These are phyloP conservation scores for Trichodelitschia bisporula DNA, from an alignment of 495 filamentous ascomycete genomes.

Conservation along the genomic window DNA sequence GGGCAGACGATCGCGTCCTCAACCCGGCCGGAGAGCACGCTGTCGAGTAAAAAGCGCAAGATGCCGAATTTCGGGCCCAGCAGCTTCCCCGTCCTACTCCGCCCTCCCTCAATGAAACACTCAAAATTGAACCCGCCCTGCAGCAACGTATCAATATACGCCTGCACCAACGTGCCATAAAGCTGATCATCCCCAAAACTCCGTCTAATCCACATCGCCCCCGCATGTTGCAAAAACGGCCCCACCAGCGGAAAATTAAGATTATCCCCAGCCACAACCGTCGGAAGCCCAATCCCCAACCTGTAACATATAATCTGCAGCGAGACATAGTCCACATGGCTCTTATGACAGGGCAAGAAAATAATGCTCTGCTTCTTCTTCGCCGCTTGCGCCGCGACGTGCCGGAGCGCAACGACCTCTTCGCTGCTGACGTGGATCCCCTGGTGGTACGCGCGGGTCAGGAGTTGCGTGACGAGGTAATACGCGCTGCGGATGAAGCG, in stretches of 20 bases:
- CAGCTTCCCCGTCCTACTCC: constrained; percentile 81
- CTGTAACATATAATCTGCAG: constrained; percentile 88
- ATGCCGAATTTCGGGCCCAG: constrained; percentile 93
- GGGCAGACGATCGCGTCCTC: constrained; percentile 81
- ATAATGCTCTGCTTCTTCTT: constrained; percentile 84
- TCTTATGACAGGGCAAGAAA: constrained; percentile 83
- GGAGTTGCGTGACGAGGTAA: constrained; percentile 64
- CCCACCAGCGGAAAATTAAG: constrained; percentile 83
- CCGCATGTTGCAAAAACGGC: constrained; percentile 77
- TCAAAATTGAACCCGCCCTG: constrained; percentile 83
- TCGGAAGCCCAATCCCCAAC: constrained; percentile 63
- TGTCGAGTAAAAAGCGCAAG: constrained; percentile 73
- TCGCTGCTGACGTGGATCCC: constrained; percentile 90
- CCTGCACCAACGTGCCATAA: constrained; percentile 75
- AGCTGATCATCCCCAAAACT: constrained; percentile 82
- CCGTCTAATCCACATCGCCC: constrained; percentile 88
- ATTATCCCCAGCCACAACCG: constrained; percentile 92
- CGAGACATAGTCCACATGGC: constrained; percentile 87
- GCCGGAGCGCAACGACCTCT: constrained; percentile 61
- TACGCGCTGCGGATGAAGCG: constrained; percentile 79
- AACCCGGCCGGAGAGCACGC: constrained; percentile 64
- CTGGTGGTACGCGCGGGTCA: constrained; percentile 86
- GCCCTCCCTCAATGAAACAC: constrained; percentile 73
- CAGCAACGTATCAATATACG: constrained; percentile 83
- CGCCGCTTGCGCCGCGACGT: constrained; percentile 57